A percentile compares a stretch with the other conserved stretches of the same genome.
phyloP scores from a whole-genome alignment of 257 asterid genomes.

The Haberlea rhodopensis region DNA sequence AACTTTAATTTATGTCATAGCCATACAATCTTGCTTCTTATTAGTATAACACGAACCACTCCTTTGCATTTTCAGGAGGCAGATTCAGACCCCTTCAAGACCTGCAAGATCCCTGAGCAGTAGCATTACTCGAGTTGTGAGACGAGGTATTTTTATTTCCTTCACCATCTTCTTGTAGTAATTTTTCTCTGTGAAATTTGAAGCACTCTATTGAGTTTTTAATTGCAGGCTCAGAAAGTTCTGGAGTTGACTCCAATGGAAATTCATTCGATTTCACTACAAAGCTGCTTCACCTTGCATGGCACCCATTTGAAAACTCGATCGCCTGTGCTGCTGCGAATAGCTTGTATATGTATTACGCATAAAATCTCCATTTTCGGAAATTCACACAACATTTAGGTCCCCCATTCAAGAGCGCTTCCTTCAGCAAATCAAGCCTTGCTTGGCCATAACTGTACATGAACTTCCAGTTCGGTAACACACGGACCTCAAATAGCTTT shows the following conservation, averaged over 20 bases:
- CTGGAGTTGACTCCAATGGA: conserved; percentile 61
- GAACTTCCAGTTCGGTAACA: conserved; percentile 31
- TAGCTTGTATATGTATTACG: conserved; percentile 83
- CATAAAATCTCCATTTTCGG: conserved; percentile 34
- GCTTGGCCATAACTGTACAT: conserved; percentile 21
- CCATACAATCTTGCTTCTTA: conserved; percentile 6
- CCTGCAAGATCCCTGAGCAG: conserved; percentile 70
- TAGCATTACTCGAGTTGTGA: conserved; percentile 68
- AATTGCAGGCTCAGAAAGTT: conserved; percentile 68
- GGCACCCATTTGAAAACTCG: conserved; percentile 84
- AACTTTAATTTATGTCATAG: conserved; percentile 14
- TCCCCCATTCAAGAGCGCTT: conserved; percentile 35
- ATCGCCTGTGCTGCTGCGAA: conserved; percentile 91
- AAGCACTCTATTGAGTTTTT: not conserved
- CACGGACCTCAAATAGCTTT: conserved; percentile 38
- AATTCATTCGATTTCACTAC: conserved; percentile 75
- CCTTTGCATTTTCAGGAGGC: conserved; percentile 53
- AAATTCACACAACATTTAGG: conserved; percentile 35
- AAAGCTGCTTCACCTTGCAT: conserved; percentile 87
- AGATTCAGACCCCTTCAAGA: conserved; percentile 66
- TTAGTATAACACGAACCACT: conserved; percentile 18
- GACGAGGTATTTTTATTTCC: conserved; percentile 48
- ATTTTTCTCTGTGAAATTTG: not conserved
- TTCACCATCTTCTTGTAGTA: not conserved
- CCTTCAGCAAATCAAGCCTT: conserved; percentile 27